Conservation (phyloP, 108 stramenopile species). For the Nannochloropsis oceanica region DNA sequence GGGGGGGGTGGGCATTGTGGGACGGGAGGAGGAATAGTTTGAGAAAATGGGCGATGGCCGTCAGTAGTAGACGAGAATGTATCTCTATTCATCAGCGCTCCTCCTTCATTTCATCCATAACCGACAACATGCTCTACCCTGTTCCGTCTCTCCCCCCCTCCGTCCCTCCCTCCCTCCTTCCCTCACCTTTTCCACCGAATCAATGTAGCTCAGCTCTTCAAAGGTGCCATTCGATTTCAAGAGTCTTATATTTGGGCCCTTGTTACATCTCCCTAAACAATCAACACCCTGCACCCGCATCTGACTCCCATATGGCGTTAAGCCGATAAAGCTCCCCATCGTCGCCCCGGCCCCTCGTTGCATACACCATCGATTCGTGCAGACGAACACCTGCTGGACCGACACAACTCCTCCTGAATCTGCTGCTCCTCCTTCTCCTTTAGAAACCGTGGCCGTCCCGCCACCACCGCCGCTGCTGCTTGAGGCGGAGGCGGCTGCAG, state of each 20-base stretch:
- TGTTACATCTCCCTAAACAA: slow-evolving; percentile 32
- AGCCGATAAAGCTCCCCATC: slow-evolving; percentile 25
- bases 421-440: too few relatives aligned
- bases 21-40: background rate
- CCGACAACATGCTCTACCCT: background rate
- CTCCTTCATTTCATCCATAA: background rate
- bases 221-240: slow-evolving; percentile 19
- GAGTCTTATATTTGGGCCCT: slow-evolving; percentile 29
- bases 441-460: too few relatives aligned
- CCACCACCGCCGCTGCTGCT: too few relatives aligned
- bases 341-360: slow-evolving; percentile 33
- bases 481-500: too few relatives aligned
- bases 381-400: slow-evolving; percentile 24
- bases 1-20: background rate
- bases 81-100: too few relatives aligned
- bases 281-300: slow-evolving; percentile 32
- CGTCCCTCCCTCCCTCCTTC: background rate
- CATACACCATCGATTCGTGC: slow-evolving; percentile 37
- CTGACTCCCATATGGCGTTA: slow-evolving; percentile 27
- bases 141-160: background rate
- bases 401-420: background rate
- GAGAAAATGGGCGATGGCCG: background rate
- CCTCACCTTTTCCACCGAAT: slow-evolving; percentile 1
- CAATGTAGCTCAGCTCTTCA: slow-evolving; percentile 29
- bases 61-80: too few relatives aligned